Evolutionary conservation across 257 asterid genomes (phyloP).

Genomic region (Penstemon barbatus): DNA sequence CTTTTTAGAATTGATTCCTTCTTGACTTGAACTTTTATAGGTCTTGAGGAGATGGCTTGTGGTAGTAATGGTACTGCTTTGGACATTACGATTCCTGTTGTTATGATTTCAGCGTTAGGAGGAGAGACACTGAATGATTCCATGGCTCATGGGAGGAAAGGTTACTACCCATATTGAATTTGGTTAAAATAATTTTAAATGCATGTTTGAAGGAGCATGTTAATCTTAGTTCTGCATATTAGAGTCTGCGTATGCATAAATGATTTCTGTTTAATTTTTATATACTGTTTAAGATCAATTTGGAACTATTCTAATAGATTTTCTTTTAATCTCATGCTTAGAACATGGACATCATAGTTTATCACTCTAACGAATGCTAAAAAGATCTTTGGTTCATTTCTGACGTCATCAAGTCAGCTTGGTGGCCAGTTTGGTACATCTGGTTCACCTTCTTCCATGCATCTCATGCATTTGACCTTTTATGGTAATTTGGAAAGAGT

Average conservation of each 20-base stretch:
- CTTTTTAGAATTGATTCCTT: constrained; percentile 25
- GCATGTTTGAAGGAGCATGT: constrained; percentile 18
- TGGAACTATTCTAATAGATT: neutral
- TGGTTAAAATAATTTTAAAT: constrained; percentile 23
- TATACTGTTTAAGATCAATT: constrained; percentile 16
- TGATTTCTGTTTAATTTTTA: neutral
- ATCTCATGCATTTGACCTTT: constrained; percentile 6
- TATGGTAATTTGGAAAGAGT: constrained; percentile 16
- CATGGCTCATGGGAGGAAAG: constrained; percentile 53
- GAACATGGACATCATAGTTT: neutral
- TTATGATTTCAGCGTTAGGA: constrained; percentile 69
- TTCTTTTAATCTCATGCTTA: neutral
- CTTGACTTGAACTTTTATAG: constrained; percentile 49
- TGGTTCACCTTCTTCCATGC: constrained; percentile 22
- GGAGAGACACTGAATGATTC: constrained; percentile 70
- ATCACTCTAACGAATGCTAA: neutral
- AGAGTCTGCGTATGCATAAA: neutral
- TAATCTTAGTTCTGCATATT: constrained; percentile 19
- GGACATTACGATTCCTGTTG: constrained; percentile 73
- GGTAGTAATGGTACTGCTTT: constrained; percentile 50
- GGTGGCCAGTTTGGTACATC: constrained; percentile 4
- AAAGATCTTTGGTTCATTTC: constrained; percentile 13
- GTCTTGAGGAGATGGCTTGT: constrained; percentile 82
- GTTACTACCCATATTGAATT: constrained; percentile 39
- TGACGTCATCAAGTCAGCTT: constrained; percentile 11